phyloP scores from a whole-genome alignment of 2,329 filamentous ascomycete genomes.

The Apiospora phragmitis region DNA sequence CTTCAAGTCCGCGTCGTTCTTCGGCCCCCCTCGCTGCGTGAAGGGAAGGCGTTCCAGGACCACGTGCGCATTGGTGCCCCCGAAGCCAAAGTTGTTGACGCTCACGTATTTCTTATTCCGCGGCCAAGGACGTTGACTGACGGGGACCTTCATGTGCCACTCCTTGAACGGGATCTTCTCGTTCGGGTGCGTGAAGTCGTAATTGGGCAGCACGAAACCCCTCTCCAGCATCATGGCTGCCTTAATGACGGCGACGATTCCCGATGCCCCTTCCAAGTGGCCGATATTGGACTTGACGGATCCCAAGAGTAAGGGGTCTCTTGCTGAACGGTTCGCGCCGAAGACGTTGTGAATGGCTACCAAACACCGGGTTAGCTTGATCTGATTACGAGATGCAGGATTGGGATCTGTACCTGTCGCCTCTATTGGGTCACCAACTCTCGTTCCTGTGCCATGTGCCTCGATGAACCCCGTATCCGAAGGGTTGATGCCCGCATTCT shows the following conservation, averaged over 20 bases:
- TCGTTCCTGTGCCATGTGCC: conserved; percentile 48
- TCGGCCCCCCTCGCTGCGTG: conserved; percentile 24
- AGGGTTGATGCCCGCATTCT: conserved; percentile 11
- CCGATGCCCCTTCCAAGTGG: conserved; percentile 51
- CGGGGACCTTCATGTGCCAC: conserved; percentile 24
- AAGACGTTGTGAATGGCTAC: conserved; percentile 42
- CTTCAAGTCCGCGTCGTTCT: conserved; percentile 5
- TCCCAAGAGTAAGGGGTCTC: conserved; percentile 46
- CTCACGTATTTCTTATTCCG: conserved; percentile 24
- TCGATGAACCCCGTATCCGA: conserved; percentile 37
- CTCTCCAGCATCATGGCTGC: conserved; percentile 47
- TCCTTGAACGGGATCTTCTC: conserved; percentile 21
- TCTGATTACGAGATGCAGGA: conserved; percentile 16
- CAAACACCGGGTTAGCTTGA: neutral
- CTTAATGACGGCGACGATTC: conserved; percentile 54
- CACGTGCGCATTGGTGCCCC: conserved; percentile 35
- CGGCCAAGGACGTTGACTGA: conserved; percentile 23
- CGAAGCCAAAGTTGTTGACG: conserved; percentile 37
- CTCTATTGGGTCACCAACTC: conserved; percentile 57
- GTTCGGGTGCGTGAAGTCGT: conserved; percentile 40
- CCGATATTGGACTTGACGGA: conserved; percentile 54
- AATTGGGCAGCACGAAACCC: conserved; percentile 43
- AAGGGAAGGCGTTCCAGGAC: neutral
- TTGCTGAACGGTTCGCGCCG: conserved; percentile 37
- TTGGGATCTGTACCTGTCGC: conserved; percentile 34